Conservation (phyloP, 1,284 basidiomycete genomes). For the Xerocomus tenax region DNA sequence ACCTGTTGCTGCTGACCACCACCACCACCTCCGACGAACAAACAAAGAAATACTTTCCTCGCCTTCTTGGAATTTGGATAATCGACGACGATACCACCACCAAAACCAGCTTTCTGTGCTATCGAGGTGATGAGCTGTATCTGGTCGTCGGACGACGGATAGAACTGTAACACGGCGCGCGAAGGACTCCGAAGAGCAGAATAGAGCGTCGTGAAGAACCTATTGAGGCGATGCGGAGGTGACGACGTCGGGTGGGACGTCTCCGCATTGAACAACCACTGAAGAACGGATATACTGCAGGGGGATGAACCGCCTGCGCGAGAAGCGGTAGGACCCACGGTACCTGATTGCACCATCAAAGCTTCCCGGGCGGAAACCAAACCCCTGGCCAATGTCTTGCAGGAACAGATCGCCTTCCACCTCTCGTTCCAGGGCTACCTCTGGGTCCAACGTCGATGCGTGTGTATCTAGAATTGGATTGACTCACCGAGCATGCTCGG, state of each 20-base stretch:
- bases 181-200: slow-evolving; percentile 87
- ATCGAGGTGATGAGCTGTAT: slow-evolving; percentile 89
- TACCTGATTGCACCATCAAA: slow-evolving; percentile 98
- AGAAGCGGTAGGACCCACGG: slow-evolving; percentile 9
- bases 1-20: slow-evolving; percentile 52
- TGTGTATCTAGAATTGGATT: neutral
- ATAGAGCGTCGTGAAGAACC: slow-evolving; percentile 96
- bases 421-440: slow-evolving; percentile 89
- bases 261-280: slow-evolving; percentile 98
- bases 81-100: slow-evolving; percentile 94
- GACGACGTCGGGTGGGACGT: slow-evolving; percentile 84
- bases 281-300: slow-evolving; percentile 87
- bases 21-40: slow-evolving; percentile 77
- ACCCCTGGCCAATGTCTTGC: slow-evolving; percentile 89
- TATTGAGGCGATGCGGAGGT: slow-evolving; percentile 82
- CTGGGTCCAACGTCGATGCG: slow-evolving; percentile 35
- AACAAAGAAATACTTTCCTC: slow-evolving; percentile 82
- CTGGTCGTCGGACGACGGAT: slow-evolving; percentile 92
- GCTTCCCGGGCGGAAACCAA: slow-evolving; percentile 90
- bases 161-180: slow-evolving; percentile 92
- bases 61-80: slow-evolving; percentile 95
- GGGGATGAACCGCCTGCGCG: neutral
- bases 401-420: slow-evolving; percentile 90
- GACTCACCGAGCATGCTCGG: slow-evolving; percentile 90
- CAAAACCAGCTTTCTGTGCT: slow-evolving; percentile 92